Base-by-base conservation (phyloP, 805 yeast genomes). In the Zygosaccharomyces pseudorouxii region DNA sequence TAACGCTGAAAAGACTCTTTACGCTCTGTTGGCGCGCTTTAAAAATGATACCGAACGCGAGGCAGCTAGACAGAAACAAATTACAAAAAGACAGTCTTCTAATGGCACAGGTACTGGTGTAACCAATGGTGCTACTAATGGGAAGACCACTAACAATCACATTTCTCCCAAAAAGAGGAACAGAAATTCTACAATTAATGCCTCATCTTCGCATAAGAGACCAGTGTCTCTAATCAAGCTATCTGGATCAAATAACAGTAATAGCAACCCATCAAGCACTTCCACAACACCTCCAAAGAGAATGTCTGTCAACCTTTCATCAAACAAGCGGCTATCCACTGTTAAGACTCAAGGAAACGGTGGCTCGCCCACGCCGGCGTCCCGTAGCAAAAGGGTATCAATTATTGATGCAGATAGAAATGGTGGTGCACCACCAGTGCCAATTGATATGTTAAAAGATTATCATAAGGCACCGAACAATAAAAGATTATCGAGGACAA, bases 1-100 rank as follows among this genome's bases (percentile, higher is more conserved):
- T 22, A 84, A 81, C 57, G 76, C 89, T 0, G 96, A 88, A 58
- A 88, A 88, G 72, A 81, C 88, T 40, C 84, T 88, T 58, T 88
- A 88, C 68, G 85, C 85, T 55, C 68, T 89, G 38, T 71, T 88
- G 53, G 71, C 81, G 72, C 79, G 85, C 55, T 89, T 88, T 65
- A 75, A 93, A 53, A 79, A 78, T 53, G 89, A 84, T 49, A 62
- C 65, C 11, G 56, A 68, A 55, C 54, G 63, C 48, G 68, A 68
- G 45, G 52, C 45, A 40, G 9, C 55, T 46, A 53, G 59, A 51
- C 60, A 68, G 57, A 42, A 68, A 71, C 56, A 70, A 68, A 47
- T 70, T 66, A 41, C 71, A 69, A 59, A 77, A 74, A 31, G 75
- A 72, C 38, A 66, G 68, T 53, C 69, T 38, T 61, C 38, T 20